Conservation (phyloP, 192 early-diverging fungal species). For the Coemansia sp. region DNA sequence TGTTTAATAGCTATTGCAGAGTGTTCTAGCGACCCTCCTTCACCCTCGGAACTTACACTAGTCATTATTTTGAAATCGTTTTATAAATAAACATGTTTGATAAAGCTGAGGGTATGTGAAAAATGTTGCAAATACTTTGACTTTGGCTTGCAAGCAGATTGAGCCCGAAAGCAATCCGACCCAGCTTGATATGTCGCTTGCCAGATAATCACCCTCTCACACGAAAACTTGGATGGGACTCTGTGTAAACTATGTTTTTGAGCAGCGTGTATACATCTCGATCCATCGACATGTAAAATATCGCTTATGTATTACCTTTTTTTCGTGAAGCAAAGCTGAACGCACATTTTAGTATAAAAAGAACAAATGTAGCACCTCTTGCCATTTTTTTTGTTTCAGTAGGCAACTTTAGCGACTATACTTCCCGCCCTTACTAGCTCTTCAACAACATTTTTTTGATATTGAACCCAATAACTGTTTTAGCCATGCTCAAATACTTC, state of each 20-base stretch:
- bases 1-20: no score
- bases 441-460: neutral
- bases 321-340: neutral
- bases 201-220: neutral
- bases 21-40: no score
- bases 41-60: no score
- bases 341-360: neutral
- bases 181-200: neutral
- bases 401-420: neutral
- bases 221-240: neutral
- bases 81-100: neutral
- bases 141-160: neutral
- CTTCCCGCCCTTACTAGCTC: neutral
- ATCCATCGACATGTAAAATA: neutral
- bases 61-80: neutral
- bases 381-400: neutral
- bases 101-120: neutral
- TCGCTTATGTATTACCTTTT: neutral
- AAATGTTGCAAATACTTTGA: neutral
- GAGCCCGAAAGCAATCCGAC: neutral
- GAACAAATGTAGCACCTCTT: neutral
- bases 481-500: conserved; percentile 6
- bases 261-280: neutral
- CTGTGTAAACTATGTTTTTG: neutral
- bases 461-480: neutral